Evolutionary conservation across 768 basidiomycete genomes (phyloP), one percentile per base, ranked within the genome.

Genomic region (Boletus tylopilopsis): DNA sequence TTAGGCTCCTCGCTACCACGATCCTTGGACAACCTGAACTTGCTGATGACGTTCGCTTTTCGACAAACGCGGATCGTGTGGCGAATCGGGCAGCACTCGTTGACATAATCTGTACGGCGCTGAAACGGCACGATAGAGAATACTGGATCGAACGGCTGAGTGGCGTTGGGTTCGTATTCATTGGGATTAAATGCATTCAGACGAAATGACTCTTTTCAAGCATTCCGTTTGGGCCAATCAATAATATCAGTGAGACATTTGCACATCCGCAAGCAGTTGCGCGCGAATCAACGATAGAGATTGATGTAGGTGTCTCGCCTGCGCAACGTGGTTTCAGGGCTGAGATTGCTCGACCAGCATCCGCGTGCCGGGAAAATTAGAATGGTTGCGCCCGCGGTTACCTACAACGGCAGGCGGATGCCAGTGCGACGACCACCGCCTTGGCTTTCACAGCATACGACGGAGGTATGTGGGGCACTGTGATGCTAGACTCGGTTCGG

Each of bases 221-320:
- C 11, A 82, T 92, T 22, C 90, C 90, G 7, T 85, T 87, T 67
- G 90, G 88, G 25, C 94, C 94, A 16, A 95, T 97, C 72, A 96
- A 96, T 65, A 86, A 90, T 57, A 90, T 97, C 51, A 63, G 77
- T 51, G 83, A 93, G 67, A 93, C 94, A 4, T 97, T 96, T 61
- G 80, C 82, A 29, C 94, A 96, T 68, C 91, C 92, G 7, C 82
- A 84, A 72, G 90, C 90, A 2, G 61, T 84, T 34, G 92, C 93
- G 24, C 78, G 94, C 42, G 72, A 77, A 44, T 79, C 88, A 34
- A 81, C 81, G 0, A 78, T 87, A 23, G 90, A 93, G 58, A 78
- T 95, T 43, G 81, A 92, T 56, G 90, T 90, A 64, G 67, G 79
- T 61, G 24, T 50, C 45, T 46, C 27, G 57, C 74, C 48, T 70